Base-by-base conservation (phyloP, 1,139 yeast genomes). In the Nakaseomyces uthaithaninus region DNA sequence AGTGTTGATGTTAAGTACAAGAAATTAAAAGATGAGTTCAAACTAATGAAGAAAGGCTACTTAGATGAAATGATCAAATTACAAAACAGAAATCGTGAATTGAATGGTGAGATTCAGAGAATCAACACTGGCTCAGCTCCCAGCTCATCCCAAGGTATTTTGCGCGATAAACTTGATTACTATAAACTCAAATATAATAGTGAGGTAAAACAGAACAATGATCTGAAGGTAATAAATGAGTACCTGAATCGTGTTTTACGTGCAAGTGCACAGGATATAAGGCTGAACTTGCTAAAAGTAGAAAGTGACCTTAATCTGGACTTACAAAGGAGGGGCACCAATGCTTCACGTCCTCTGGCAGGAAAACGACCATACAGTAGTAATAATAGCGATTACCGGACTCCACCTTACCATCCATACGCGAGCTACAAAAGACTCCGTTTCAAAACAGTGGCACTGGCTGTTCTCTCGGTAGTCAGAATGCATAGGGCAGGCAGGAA, bases 121-220 rank as follows among this genome's bases (percentile, higher is more conserved):
- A 41, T 44, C 11, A 45, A 41, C 33, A 40, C 42, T 12, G 31
- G 33, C 12, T 16, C 24, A 12, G 28, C 30, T 16, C 25, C 35
- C 11, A 19, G 17, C 9, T 12, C 18, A 8, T n/a, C 35, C 4
- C 24, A 31, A 6, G 17, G 25, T 20, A 14, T 26, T 17, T 12
- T 25, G 5, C 28, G 22, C 15, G 57, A 55, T 41, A 48, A 47
- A 19, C 41, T 51, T n/a, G 61, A 57, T 42, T 57, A 52, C 41
- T 59, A 59, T 39, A 54, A 52, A 30, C 43, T 58, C 26, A 55
- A 53, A 37, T 59, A 57, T 31, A 48, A 56, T 39, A 48, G 44
- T n/a, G 64, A 59, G 38, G 56, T 53, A 3, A 48, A 45, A 40
- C 55, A 51, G 27, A 59, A 56, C 38, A 57, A 57, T 39, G 63